Base-by-base conservation (phyloP, 768 basidiomycete genomes). In the Lentinula aciculospora region DNA sequence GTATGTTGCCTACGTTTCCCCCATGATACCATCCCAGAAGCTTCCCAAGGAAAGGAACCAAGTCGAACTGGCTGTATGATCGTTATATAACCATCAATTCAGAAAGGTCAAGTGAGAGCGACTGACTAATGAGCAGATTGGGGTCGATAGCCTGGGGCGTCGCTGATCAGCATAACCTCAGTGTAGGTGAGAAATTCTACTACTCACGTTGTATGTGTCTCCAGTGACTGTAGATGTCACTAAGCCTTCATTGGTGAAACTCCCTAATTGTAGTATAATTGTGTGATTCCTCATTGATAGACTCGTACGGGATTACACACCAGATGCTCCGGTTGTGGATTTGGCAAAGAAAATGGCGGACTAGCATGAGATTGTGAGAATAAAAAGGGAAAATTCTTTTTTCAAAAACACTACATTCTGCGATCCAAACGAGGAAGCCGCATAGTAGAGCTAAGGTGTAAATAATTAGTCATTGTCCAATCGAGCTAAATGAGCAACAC, bases 291-390 rank as follows among this genome's bases (percentile, higher is more conserved):
- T 34, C 19, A 25, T 29, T n/a, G 36, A 1, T 28, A 10, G 6
- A 28, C 1, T 8, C 19, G 12, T 36, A n/a, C 5, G 13, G 8
- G 27, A 17, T 15, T 25, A 57, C 57, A 44, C 55, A 70, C 74
- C 75, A 46, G 76, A 75, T n/a, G 72, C 59, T 12, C 80, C 81
- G 17, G 78, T 79, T 10, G 73, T 69, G 3, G 78, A 81, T 58
- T 74, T 81, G 2, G 81, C 81, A 3, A 81, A 71, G 68, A 82
- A 83, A 23, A 84, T 81, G 2, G 75, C 82, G n/a, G 76, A 79
- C 74, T 81, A 54, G 19, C 13, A 19, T 23, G 19, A 27, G 29
- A n/a, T 5, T 25, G 29, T 25, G 6, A 23, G 1, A 34, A 36
- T 32, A n/a, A 47, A n/a, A 9, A 12, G 21, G 36, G 58, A 50